A percentile compares a stretch with the other conserved stretches of the same genome.
Evolutionary conservation across 768 basidiomycete genomes (phyloP).

Genomic region (Amanita subjunquillea): DNA sequence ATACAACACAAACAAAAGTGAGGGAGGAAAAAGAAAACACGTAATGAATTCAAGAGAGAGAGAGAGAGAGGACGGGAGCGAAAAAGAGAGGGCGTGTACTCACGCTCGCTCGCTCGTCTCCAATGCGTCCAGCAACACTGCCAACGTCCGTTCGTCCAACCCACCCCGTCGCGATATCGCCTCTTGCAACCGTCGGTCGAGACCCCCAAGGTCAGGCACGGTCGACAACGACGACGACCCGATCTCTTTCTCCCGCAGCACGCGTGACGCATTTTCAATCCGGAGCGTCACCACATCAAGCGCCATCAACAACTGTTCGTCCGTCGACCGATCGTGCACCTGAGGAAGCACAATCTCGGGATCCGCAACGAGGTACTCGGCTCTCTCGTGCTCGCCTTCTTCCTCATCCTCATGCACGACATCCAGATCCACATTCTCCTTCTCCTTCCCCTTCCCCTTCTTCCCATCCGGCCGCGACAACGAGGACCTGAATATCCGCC

Average conservation of each 20-base stretch:
- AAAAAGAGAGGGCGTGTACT: not conserved
- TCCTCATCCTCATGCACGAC: slow-evolving; percentile 9
- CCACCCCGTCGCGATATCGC: not conserved
- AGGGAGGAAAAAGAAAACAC: too few species aligned
- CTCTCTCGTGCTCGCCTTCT: slow-evolving; percentile 17
- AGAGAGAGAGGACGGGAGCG: not conserved
- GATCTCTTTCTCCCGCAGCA: too few species aligned
- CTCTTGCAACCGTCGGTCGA: not conserved
- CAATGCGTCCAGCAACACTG: not conserved
- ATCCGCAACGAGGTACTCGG: slow-evolving; percentile 42
- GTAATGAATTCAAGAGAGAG: not conserved
- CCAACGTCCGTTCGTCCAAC: slow-evolving; percentile 3
- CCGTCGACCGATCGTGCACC: slow-evolving; percentile 59
- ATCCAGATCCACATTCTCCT: not conserved
- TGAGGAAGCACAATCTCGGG: slow-evolving; percentile 56
- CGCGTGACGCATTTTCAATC: slow-evolving; percentile 16
- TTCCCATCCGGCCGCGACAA: slow-evolving; percentile 14
- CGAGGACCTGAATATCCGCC: slow-evolving; percentile 43
- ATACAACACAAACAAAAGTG: too few species aligned
- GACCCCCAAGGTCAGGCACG: not conserved
- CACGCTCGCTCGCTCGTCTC: not conserved
- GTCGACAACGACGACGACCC: not conserved
- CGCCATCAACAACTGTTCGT: slow-evolving; percentile 62
- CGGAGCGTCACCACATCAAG: slow-evolving; percentile 68
- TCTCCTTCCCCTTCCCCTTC: not conserved